Base-by-base conservation (phyloP, 2,329 filamentous ascomycete species). In the Neobulgaria alba region DNA sequence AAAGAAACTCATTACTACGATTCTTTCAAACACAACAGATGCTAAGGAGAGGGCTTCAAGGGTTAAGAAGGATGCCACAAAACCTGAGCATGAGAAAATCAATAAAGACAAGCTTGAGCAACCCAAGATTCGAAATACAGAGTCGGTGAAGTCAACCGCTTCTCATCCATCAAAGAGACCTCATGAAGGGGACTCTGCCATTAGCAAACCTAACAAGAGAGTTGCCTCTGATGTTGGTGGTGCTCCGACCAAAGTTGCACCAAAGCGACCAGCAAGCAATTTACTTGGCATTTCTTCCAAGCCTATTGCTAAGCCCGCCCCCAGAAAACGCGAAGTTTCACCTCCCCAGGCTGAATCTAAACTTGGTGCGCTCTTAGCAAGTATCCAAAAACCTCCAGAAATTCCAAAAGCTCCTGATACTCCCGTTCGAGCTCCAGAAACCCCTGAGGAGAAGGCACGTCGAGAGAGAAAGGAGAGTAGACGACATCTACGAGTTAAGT, bases 391-490 rank as follows among this genome's bases (percentile, higher is more conserved):
- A 30, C 55, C 56, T 34, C 50, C 55, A 3, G 55, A 58, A 39
- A 48, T 50, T 10, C 52, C 53, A 3, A 60, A 59, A 37, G 52
- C 53, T n/a, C 49, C 53, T 17, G 49, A 49, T 29, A 47, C 50
- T 15, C 52, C 54, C 33, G 32, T 49, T 29, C 45, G 57, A 37
- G 48, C 58, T 2, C 56, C 69, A 0, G 84, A 89, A 58, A 86
- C 80, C 0, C 66, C 77, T 0, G 80, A 85, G 52, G 73, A 86
- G 56, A 79, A 70, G 52, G 66, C 69, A 2, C 82, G 77, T 53
- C 75, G 85, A 9, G 64, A 86, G 3, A 76, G 82, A 26, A 88
- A 86, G 54, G 82, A 88, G 57, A 71, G 76, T 43, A 73, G 84
- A 36, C 73, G 82, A 26, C 77, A 82, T 48, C 65, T 88, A 16